Evolutionary conservation across 441 rosid genomes (phyloP), one percentile per base, ranked within the genome.

Genomic region (Corymbia citriodora): DNA sequence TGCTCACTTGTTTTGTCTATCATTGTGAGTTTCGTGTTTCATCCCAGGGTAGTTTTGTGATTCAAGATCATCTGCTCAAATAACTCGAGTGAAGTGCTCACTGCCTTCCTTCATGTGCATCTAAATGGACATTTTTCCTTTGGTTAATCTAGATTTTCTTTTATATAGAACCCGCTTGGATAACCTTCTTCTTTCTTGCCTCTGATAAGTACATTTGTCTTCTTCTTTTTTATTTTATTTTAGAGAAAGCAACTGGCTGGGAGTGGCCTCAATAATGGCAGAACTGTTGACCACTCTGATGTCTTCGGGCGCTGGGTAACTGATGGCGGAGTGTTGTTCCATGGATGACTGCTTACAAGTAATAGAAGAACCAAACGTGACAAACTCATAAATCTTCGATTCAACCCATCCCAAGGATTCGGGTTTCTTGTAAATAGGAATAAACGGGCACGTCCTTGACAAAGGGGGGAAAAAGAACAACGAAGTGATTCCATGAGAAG

Each of bases 251-350:
- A 92, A 79, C 92, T 90, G 61, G 92, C 74, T 2, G 94, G 82
- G 33, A 89, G 89, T 3, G 92, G 94, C 45, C 89, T 88, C 45
- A 50, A 87, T 31, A 36, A 88, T 12, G 93, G 92, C 57, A 92
- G 91, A 59, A 50, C 49, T 91, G 90, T 81, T 88, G 92, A 91
- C 90, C 96, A 89, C 88, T 92, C 98, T 31, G 91, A 93, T 54
- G 91, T 92, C 89, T 98, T 96, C 81, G 91, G 79, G 54, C 92
- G 93, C 74, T 98, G 99, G 99, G 97, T 98, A 61, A 92, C 90
- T 68, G 87, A 96, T 40, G 99, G 97, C 83, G 96, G 92, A 33
- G 91, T 93, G 89, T 94, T 94, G 89, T 95, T 91, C 95, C 93
- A 57, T 74, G 94, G 93, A 95, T 10, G 85, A 79, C 52, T 79